Base-by-base conservation (phyloP, 2,329 filamentous ascomycete species). In the Phyllosticta capitalensis region DNA sequence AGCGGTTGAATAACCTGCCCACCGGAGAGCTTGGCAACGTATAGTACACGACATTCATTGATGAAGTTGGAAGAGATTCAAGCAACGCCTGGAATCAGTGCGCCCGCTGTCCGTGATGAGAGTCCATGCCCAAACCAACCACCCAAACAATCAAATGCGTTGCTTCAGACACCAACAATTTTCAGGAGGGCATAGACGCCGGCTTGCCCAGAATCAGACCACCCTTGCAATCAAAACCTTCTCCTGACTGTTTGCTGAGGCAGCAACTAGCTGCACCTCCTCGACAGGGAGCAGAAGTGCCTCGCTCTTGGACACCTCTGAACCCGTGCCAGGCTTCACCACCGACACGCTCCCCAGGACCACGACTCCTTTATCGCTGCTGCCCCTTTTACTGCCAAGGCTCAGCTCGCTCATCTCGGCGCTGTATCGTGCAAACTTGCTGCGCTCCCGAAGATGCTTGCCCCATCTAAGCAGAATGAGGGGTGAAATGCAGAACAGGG, bases 401-500 rank as follows among this genome's bases (percentile, higher is more conserved):
- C 50, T 52, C 20, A 26, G 3, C 50, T 52, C 50, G 9, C 20
- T 26, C 50, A 52, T 52, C 50, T 26, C 20, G 10, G 24, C 24
- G 14, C 50, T 52, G 22, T 59, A 54, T 33, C 54, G 17, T n/a
- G 64, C 64, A 22, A 59, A 50, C 14, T 55, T 61, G 26, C 64
- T 65, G 61, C 60, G 62, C 57, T 59, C 59, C 38, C 64, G 59
- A 52, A 66, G 21, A 1, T n/a, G 54, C 1, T 24, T 26, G 14
- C 62, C 62, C 54, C 63, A 63, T 33, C 30, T 63, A 22, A 66
- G n/a, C 38, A 67, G 64, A 33, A 66, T n/a, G 4, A 48, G 30
- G 17, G 58, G 58, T 3, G 22, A 30, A 22, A 57, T 14, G 26
- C 58, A 62, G 45, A 57, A 56, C 3, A 53, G 10, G 10, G 58